A percentile compares a stretch with the other conserved stretches of the same genome.
These are phyloP conservation scores for Cystobasidium onofrii DNA, from an alignment of 768 basidiomycete genomes.

Conservation along the genomic window DNA sequence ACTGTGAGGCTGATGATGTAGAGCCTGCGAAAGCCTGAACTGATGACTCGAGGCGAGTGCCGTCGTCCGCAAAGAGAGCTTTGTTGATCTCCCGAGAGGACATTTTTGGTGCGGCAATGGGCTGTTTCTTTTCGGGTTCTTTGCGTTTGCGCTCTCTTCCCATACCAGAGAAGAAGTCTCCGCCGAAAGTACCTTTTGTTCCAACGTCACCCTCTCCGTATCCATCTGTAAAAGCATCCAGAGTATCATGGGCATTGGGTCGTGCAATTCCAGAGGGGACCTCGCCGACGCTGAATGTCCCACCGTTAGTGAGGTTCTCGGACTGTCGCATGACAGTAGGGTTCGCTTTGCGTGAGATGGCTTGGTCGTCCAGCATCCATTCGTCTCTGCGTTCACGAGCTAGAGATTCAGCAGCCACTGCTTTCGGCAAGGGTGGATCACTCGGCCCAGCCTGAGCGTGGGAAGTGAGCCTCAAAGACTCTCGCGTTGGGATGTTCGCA, in stretches of 20 bases:
- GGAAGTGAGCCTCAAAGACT: constrained; percentile 63
- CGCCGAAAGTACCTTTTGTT: constrained; percentile 30
- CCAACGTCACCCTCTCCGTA: constrained; percentile 43
- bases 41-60: constrained; percentile 46
- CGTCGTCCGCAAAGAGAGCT: constrained; percentile 49
- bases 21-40: constrained; percentile 57
- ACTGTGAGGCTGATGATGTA: constrained; percentile 56
- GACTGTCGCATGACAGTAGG: constrained; percentile 32
- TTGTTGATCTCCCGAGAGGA: constrained; percentile 46
- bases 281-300: constrained; percentile 33
- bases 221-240: constrained; percentile 44
- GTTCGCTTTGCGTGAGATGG: constrained; percentile 42
- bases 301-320: constrained; percentile 21
- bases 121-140: constrained; percentile 52
- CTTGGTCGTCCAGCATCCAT: constrained; percentile 65
- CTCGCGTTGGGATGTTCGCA: constrained; percentile 66
- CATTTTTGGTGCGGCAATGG: constrained; percentile 62
- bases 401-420: constrained; percentile 50
- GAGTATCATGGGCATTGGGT: constrained; percentile 34
- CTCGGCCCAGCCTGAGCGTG: constrained; percentile 50
- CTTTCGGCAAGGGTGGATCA: constrained; percentile 52
- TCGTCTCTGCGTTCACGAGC: constrained; percentile 59
- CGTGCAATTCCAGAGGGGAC: constrained; percentile 32
- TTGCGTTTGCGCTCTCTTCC: constrained; percentile 68
- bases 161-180: constrained; percentile 79